Conservation (phyloP, 2,329 filamentous ascomycete genomes). For the Sclerotinia sclerotiorum region DNA sequence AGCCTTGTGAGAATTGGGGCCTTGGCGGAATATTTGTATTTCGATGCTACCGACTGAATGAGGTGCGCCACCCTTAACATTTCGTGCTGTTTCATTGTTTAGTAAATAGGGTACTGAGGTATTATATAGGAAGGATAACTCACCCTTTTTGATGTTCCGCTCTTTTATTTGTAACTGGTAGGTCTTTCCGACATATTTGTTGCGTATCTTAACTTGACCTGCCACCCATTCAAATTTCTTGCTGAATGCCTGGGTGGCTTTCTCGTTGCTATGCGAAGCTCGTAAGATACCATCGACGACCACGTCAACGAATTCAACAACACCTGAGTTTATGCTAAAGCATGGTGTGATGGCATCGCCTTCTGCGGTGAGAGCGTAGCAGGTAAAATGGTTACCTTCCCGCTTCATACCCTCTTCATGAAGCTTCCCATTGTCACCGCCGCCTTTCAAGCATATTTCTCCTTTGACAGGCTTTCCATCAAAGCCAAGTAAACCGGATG, state of each 20-base stretch:
- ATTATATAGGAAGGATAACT: background rate
- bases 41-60: slow-evolving; percentile 23
- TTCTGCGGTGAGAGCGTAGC: slow-evolving; percentile 28
- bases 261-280: slow-evolving; percentile 24
- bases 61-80: background rate
- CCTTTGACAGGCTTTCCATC: slow-evolving; percentile 18
- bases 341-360: slow-evolving; percentile 26
- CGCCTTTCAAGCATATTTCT: slow-evolving; percentile 7
- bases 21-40: slow-evolving; percentile 24
- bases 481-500: slow-evolving; percentile 6
- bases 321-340: slow-evolving; percentile 18
- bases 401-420: slow-evolving; percentile 21
- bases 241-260: background rate
- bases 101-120: background rate
- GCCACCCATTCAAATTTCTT: slow-evolving; percentile 10
- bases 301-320: slow-evolving; percentile 32
- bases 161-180: slow-evolving; percentile 26
- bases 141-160: slow-evolving; percentile 24
- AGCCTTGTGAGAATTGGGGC: background rate
- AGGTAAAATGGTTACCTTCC: slow-evolving; percentile 24
- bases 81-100: slow-evolving; percentile 4
- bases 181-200: background rate
- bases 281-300: slow-evolving; percentile 37
- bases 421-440: slow-evolving; percentile 3
- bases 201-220: slow-evolving; percentile 1